Base-by-base conservation (phyloP, 202 grass and related monocot species). In the Setaria italica region DNA sequence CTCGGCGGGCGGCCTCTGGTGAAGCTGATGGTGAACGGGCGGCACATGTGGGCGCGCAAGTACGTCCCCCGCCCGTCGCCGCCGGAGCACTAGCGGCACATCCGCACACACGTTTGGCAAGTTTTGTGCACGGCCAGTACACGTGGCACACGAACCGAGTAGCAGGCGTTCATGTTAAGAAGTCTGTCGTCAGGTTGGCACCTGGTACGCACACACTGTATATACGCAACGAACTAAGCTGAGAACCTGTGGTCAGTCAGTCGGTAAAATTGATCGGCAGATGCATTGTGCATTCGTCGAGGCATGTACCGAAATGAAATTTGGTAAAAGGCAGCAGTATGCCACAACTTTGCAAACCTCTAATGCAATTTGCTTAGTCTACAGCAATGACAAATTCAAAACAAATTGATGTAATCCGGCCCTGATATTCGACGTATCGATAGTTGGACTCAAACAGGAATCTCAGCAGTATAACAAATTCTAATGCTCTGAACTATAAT, bases 31-130 rank as follows among this genome's bases (percentile, higher is more conserved):
- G 86, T 97, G 77, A 89, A 89, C 15, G 84, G 94, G 11, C 81
- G 90, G 14, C 84, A 97, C 12, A 16, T 94, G 17, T 94, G 94
- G 94, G 92, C 88, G 60, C 83, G 94, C 71, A 97, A 81, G 69
- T 94, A 90, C 64, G 81, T 94, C 19, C 88, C 66, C 14, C 77
- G 90, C 50, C 9, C 13, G 0, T 42, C 14, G 12, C 81, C 6
- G 59, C 39, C 16, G 11, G 15, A 20, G 32, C 33, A 35, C 72
- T 30, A 9, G 46, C 29, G 15, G 37, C 41, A 70, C 25, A 25
- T 25, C 25, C 19, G 9, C 43, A 42, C 35, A 64, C 11, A 16
- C 25, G 25, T 25, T 25, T 25, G 25, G 35, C 19, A n/a, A 9
- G 11, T 62, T 62, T 29, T 63, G 59, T 13, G 12, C 60, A 62